Evolutionary conservation across 331 rosid genomes (phyloP).

Genomic region (Saraca asoca): DNA sequence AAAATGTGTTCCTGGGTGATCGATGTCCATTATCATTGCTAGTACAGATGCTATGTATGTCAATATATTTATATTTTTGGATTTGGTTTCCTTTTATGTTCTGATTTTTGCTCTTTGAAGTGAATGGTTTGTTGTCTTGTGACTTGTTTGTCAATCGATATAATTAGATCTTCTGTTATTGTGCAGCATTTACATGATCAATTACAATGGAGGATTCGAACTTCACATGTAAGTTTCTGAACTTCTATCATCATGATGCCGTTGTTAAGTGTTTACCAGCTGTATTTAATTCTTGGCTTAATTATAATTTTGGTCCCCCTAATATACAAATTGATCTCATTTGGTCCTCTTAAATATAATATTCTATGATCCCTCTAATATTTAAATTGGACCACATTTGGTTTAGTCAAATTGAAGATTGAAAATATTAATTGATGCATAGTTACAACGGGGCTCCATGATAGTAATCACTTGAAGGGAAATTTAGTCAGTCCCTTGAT

Average conservation of each 20-base stretch:
- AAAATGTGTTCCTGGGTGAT: background rate
- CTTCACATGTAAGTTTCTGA: conserved; percentile 81
- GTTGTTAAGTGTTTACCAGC: too few species aligned
- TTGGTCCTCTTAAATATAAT: too few species aligned
- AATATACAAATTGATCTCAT: too few species aligned
- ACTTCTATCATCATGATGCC: conserved; percentile 10
- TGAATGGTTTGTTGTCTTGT: background rate
- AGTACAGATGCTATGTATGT: background rate
- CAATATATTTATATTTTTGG: background rate
- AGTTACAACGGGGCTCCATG: too few species aligned
- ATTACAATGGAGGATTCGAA: conserved; percentile 91
- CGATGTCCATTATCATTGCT: background rate
- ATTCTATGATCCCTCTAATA: too few species aligned
- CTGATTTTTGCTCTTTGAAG: background rate
- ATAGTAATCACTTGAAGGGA: too few species aligned
- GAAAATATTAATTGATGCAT: too few species aligned
- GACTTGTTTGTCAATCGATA: background rate
- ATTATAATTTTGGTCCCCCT: too few species aligned
- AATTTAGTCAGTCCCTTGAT: too few species aligned
- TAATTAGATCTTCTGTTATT: conserved; percentile 29
- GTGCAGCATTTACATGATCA: conserved; percentile 88
- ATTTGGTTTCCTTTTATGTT: background rate
- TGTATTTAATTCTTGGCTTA: too few species aligned
- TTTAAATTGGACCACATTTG: too few species aligned
- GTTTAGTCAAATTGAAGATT: too few species aligned